These are phyloP conservation scores for Cladophialophora yegresii DNA, from an alignment of 2,329 filamentous ascomycete species.

Conservation along the genomic window DNA sequence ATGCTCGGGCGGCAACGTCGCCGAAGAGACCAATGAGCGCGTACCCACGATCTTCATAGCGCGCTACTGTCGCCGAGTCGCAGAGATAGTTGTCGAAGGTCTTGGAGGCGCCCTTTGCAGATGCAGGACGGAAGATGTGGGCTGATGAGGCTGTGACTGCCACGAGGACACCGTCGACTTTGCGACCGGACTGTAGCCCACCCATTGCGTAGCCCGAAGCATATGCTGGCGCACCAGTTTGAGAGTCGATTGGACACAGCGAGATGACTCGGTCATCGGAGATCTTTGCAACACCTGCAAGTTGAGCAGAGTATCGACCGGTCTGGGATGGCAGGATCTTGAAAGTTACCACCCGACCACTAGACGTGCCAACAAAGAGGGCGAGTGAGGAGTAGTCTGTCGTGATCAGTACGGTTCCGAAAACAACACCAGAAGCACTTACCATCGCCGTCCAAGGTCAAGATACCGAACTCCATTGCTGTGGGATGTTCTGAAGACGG, in stretches of 20 bases:
- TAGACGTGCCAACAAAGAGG: constrained; percentile 85
- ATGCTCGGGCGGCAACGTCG: constrained; percentile 76
- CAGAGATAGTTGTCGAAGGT: constrained; percentile 82
- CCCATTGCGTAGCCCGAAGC: constrained; percentile 76
- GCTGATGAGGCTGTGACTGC: constrained; percentile 72
- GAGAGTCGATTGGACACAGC: constrained; percentile 76
- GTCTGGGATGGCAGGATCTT: constrained; percentile 76
- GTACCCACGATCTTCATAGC: constrained; percentile 72
- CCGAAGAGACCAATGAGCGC: constrained; percentile 83
- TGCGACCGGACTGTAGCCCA: constrained; percentile 71
- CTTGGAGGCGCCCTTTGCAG: constrained; percentile 86
- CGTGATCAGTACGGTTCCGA: constrained; percentile 34
- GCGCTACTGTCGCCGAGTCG: constrained; percentile 74
- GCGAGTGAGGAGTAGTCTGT: constrained; percentile 86
- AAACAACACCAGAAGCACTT: constrained; percentile 29
- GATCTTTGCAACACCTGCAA: constrained; percentile 67
- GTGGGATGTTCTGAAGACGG: constrained; percentile 72
- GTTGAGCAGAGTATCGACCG: constrained; percentile 70
- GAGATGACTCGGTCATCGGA: constrained; percentile 69
- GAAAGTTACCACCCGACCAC: constrained; percentile 82
- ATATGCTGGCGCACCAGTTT: constrained; percentile 71
- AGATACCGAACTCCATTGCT: constrained; percentile 83
- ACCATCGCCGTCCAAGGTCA: constrained; percentile 88
- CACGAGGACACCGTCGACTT: constrained; percentile 77
- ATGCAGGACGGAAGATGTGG: constrained; percentile 84